These are phyloP conservation scores for Domatiomyces globalis DNA, from an alignment of 2,329 filamentous ascomycete genomes.

Conservation along the genomic window DNA sequence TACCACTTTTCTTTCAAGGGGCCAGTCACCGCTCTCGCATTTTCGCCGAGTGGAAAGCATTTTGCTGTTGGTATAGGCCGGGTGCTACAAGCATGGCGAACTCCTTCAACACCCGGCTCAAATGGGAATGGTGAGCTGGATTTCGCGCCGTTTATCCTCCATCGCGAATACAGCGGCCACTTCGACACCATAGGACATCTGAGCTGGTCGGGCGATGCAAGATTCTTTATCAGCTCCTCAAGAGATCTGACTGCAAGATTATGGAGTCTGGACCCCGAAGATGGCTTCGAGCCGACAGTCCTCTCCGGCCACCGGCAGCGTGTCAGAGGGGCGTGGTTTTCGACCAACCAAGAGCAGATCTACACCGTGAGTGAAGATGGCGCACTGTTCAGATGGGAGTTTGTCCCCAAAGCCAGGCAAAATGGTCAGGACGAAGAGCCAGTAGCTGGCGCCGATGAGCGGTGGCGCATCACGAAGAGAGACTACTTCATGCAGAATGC, in stretches of 20 bases:
- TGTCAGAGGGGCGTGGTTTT: conserved; percentile 94
- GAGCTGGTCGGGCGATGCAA: conserved; percentile 90
- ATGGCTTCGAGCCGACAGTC: conserved; percentile 78
- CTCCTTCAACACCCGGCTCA: conserved; percentile 73
- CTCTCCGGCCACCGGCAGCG: conserved; percentile 81
- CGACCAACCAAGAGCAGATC: conserved; percentile 82
- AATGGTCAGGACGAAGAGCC: conserved; percentile 45
- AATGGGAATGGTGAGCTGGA: conserved; percentile 70
- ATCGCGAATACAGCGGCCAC: conserved; percentile 75
- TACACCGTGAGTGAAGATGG: conserved; percentile 96
- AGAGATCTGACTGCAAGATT: conserved; percentile 86
- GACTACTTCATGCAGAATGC: conserved; percentile 92
- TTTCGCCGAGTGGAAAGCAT: conserved; percentile 78
- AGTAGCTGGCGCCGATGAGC: conserved; percentile 48
- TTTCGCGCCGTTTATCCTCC: conserved; percentile 84
- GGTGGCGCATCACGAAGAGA: conserved; percentile 81
- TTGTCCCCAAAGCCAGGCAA: conserved; percentile 47
- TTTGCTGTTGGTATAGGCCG: conserved; percentile 82
- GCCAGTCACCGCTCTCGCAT: conserved; percentile 68
- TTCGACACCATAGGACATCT: conserved; percentile 76
- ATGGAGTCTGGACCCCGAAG: conserved; percentile 82
- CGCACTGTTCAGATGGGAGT: conserved; percentile 90
- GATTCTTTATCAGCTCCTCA: conserved; percentile 84
- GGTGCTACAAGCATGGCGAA: conserved; percentile 89
- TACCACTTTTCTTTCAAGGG: conserved; percentile 92